phyloP scores from a whole-genome alignment of 768 basidiomycete genomes.

The Lactarius akahatsu region DNA sequence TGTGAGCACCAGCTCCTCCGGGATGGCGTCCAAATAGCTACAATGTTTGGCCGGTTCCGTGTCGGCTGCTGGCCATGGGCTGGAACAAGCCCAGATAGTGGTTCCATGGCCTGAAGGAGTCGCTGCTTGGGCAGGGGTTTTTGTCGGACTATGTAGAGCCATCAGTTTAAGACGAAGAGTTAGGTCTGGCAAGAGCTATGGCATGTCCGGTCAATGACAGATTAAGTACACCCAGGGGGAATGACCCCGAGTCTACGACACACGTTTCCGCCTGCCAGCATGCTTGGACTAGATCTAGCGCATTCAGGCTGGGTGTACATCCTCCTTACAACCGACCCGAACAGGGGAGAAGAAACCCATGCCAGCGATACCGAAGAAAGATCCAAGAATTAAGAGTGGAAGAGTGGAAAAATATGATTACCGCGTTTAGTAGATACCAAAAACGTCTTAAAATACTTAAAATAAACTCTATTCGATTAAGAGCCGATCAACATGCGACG shows the following conservation, averaged over 20 bases:
- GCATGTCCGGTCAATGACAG: not conserved
- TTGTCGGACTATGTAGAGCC: not conserved
- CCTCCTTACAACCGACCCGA: not conserved
- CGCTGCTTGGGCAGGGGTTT: not conserved
- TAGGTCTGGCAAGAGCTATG: not conserved
- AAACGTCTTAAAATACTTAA: too few relatives aligned
- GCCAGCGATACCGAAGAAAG: not conserved
- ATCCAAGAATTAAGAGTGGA: not conserved
- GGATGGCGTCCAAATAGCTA: not conserved
- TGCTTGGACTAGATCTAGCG: not conserved
- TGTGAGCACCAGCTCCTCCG: constrained; percentile 15
- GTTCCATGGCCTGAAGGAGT: not conserved
- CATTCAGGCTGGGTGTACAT: not conserved
- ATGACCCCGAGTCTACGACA: not conserved
- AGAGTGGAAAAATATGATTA: not conserved
- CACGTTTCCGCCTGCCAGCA: not conserved
- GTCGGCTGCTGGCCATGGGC: not conserved
- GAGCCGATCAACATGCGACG: too few relatives aligned
- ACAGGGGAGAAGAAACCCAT: not conserved
- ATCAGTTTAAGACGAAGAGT: not conserved
- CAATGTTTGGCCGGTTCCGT: not conserved
- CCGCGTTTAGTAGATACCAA: not conserved
- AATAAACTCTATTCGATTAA: not conserved
- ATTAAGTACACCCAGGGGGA: not conserved
- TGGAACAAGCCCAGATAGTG: not conserved